A percentile compares a stretch with the other conserved stretches of the same genome.
phyloP scores from a whole-genome alignment of 148 eudicot genomes.

The Camellia sinensis region DNA sequence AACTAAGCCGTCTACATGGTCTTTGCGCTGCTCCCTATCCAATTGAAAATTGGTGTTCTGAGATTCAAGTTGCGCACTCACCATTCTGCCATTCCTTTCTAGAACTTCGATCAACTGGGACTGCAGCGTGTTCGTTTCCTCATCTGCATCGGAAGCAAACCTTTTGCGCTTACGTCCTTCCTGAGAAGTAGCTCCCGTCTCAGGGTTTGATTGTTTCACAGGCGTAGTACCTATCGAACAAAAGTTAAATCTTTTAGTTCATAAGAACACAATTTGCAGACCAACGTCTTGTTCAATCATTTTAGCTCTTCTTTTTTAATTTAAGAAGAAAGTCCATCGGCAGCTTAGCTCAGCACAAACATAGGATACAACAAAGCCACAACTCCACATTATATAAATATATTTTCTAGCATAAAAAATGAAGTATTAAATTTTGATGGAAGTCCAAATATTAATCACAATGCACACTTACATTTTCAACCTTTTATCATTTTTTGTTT shows the following conservation, averaged over 20 bases:
- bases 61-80: conserved; percentile 67
- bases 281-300: too few relatives aligned
- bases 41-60: conserved; percentile 58
- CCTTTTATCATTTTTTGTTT: background rate
- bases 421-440: background rate
- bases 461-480: background rate
- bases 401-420: background rate
- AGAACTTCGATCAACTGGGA: conserved; percentile 49
- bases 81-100: conserved; percentile 66
- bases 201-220: conserved; percentile 43
- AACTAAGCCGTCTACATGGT: conserved; percentile 57
- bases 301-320: too few relatives aligned
- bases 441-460: background rate
- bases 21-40: conserved; percentile 78
- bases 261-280: too few relatives aligned
- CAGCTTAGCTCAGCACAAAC: too few relatives aligned
- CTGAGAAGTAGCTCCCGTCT: conserved; percentile 40
- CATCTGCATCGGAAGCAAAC: conserved; percentile 34
- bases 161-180: conserved; percentile 65
- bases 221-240: conserved; percentile 31
- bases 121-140: conserved; percentile 29
- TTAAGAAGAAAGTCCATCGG: too few relatives aligned
- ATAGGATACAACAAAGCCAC: too few relatives aligned
- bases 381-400: too few relatives aligned
- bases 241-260: background rate